phyloP scores from a whole-genome alignment of 2,329 filamentous ascomycete species.

The Venturia asperata region DNA sequence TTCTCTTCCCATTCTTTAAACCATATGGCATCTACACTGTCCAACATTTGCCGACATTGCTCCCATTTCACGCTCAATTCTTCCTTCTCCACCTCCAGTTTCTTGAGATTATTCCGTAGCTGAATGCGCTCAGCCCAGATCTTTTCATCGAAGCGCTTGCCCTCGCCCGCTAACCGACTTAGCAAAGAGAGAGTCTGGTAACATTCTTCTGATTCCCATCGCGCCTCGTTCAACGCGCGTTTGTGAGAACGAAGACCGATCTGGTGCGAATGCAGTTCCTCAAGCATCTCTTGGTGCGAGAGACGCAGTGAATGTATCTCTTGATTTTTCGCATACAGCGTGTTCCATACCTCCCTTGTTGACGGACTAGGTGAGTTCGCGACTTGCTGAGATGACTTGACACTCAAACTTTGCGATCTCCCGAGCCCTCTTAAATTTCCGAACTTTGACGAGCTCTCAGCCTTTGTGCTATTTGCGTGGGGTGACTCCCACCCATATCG shows the following conservation, averaged over 20 bases:
- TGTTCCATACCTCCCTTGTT: background rate
- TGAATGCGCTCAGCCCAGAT: background rate
- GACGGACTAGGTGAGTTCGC: background rate
- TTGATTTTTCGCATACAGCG: background rate
- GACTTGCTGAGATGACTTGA: background rate
- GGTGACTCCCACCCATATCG: background rate
- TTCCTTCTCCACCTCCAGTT: background rate
- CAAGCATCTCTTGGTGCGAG: conserved; percentile 2
- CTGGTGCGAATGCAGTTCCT: background rate
- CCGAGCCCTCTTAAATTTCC: background rate
- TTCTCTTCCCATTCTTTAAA: background rate
- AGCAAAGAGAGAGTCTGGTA: background rate
- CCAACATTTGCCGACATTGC: background rate
- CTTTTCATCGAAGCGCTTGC: background rate
- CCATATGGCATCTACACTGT: background rate
- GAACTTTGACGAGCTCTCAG: background rate
- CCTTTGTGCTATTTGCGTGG: background rate
- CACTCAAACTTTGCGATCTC: background rate
- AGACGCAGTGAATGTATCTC: background rate
- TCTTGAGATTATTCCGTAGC: background rate
- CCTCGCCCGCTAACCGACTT: background rate
- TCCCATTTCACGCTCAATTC: background rate
- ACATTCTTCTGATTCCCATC: conserved; percentile 8
- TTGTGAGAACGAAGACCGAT: background rate
- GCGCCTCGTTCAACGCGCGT: background rate